These are phyloP conservation scores for Aureobasidium sp. DNA, from an alignment of 2,329 filamentous ascomycete species.

Conservation along the genomic window DNA sequence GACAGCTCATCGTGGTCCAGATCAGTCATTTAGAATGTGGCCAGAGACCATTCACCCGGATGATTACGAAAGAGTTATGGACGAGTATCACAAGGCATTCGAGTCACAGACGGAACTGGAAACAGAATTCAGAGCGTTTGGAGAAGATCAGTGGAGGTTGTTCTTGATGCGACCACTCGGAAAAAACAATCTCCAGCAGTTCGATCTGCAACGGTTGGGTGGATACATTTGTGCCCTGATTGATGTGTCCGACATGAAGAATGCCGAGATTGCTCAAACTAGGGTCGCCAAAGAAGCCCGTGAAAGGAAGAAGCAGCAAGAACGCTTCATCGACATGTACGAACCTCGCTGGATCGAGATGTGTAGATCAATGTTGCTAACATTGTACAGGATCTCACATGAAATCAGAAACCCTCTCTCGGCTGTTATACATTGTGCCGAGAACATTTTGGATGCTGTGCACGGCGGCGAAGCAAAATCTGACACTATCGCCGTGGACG, in stretches of 20 bases:
- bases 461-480: slow-evolving; percentile 23
- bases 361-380: too few species aligned
- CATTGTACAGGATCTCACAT: slow-evolving; percentile 35
- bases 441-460: slow-evolving; percentile 42
- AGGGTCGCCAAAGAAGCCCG: slow-evolving; percentile 47
- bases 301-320: slow-evolving; percentile 51
- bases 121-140: slow-evolving; percentile 47
- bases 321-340: slow-evolving; percentile 49
- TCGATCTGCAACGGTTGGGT: slow-evolving; percentile 37
- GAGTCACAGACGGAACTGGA: slow-evolving; percentile 40
- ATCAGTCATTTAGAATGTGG: slow-evolving; percentile 50
- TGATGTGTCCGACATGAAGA: slow-evolving; percentile 52
- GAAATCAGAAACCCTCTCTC: slow-evolving; percentile 41
- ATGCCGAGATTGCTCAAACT: slow-evolving; percentile 45
- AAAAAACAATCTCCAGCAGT: slow-evolving; percentile 39
- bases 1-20: slow-evolving; percentile 44
- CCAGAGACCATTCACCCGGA: slow-evolving; percentile 50
- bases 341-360: too few species aligned
- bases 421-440: slow-evolving; percentile 46
- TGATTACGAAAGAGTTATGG: slow-evolving; percentile 51
- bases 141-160: slow-evolving; percentile 42
- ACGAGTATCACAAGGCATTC: slow-evolving; percentile 48
- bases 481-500: slow-evolving; percentile 25
- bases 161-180: slow-evolving; percentile 48
- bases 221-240: slow-evolving; percentile 53